Base-by-base conservation (phyloP, 1,284 basidiomycete genomes). In the Rhodotorula glutinis region DNA sequence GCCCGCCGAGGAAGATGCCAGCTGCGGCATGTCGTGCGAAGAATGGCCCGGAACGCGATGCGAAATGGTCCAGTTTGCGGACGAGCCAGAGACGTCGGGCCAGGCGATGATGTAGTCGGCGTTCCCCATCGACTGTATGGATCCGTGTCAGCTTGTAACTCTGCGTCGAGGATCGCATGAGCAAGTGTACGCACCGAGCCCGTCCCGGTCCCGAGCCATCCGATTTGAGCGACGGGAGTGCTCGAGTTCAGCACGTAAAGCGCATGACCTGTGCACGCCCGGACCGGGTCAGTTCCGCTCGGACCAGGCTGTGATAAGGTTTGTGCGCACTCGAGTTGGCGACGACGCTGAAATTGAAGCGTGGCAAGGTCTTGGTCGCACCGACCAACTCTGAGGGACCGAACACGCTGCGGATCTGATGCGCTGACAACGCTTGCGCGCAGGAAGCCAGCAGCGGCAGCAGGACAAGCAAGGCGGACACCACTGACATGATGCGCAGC, bases 21-120 rank as follows among this genome's bases (percentile, higher is more conserved):
- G 41, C 25, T 49, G 19, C 5, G 67, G 65, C 41, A 43, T 43
- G 23, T 17, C 55, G 46, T 67, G 62, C 16, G 41, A 38, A 4
- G 55, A 29, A 44, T 52, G 19, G 29, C 30, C 23, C 54, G 25
- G 29, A 1, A 61, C 23, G 16, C 71, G 71, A 30, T 72, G 71
- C 19, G 62, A 65, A 25, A 72, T 47, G 0, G 63, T 60, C 68
- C 67, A 72, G 40, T 41, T 40, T 16, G 56, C 40, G 17, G 41
- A 55, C 17, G 57, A 30, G 40, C 41, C 54, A 11, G 54, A 51
- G n/a, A 57, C 33, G 27, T 38, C 60, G 11, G 71, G 68, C 68
- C 68, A 72, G 10, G 57, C 57, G 60, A 72, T 33, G 53, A 72
- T 53, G 43, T 59, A 70, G 57, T 72, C 71, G 19, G 62, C 58